A percentile compares a stretch with the other conserved stretches of the same genome.
These are phyloP conservation scores for Rhodocollybia butyracea DNA, from an alignment of 768 basidiomycete species.

Conservation along the genomic window DNA sequence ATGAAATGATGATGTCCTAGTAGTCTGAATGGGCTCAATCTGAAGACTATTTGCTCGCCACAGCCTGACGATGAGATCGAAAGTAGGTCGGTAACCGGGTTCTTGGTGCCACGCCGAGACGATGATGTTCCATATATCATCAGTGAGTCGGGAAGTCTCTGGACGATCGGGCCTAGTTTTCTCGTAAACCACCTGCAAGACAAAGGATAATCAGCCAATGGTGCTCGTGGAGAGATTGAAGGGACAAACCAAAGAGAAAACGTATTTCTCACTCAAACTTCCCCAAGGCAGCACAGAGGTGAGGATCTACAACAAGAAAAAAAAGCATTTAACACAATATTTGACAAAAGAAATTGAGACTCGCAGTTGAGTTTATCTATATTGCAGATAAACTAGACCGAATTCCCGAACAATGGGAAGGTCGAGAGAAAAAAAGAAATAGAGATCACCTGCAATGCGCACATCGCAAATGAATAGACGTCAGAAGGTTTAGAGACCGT, in stretches of 20 bases:
- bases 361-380: too few relatives aligned
- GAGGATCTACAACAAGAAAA: slow-evolving; percentile 20
- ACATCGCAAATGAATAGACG: slow-evolving; percentile 26
- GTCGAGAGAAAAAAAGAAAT: too few relatives aligned
- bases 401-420: too few relatives aligned
- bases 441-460: slow-evolving; percentile 20
- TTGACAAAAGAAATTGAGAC: too few relatives aligned
- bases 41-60: slow-evolving; percentile 1
- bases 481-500: slow-evolving; percentile 22
- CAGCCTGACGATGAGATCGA: slow-evolving; percentile 18
- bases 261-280: slow-evolving; percentile 20
- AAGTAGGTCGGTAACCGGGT: slow-evolving; percentile 21
- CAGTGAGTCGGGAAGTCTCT: slow-evolving; percentile 18
- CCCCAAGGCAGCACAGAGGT: slow-evolving; percentile 22
- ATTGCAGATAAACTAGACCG: too few relatives aligned
- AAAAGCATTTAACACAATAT: too few relatives aligned
- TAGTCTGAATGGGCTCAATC: background rate
- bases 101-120: slow-evolving; percentile 24
- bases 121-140: slow-evolving; percentile 21
- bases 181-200: slow-evolving; percentile 20
- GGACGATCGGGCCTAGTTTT: slow-evolving; percentile 25
- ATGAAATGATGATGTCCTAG: background rate
- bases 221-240: too few relatives aligned
- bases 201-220: too few relatives aligned
- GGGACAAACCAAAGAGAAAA: slow-evolving; percentile 22